A percentile compares a stretch with the other conserved stretches of the same genome.
Conservation (phyloP, 1,284 basidiomycete species). For the Ceratobasidium sp. region DNA sequence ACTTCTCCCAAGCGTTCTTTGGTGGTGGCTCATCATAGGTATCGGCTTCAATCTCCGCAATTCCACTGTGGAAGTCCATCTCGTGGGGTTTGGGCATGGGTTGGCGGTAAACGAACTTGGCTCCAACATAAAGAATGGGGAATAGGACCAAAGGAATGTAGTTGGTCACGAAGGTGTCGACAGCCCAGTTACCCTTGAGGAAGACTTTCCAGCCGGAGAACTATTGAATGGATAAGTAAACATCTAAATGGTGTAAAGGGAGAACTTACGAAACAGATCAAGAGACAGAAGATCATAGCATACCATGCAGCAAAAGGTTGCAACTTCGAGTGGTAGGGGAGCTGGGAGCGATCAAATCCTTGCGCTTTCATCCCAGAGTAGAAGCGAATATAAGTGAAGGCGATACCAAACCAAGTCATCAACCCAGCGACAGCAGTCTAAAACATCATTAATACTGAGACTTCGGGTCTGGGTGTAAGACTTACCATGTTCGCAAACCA, state of each 20-base stretch:
- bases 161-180: constrained; percentile 71
- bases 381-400: constrained; percentile 79
- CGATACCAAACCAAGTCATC: constrained; percentile 85
- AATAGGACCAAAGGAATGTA: constrained; percentile 80
- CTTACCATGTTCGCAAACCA: constrained; percentile 73
- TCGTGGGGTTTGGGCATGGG: constrained; percentile 59
- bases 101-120: constrained; percentile 59
- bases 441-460: constrained; percentile 44
- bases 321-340: constrained; percentile 68
- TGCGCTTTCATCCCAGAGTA: constrained; percentile 75
- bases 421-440: constrained; percentile 59
- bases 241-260: background rate
- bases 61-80: constrained; percentile 78
- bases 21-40: constrained; percentile 72
- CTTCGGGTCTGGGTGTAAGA: constrained; percentile 31
- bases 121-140: constrained; percentile 71
- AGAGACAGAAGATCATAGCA: constrained; percentile 57
- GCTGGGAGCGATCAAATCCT: constrained; percentile 65
- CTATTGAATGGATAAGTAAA: constrained; percentile 50
- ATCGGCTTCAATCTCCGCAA: constrained; percentile 62
- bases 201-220: constrained; percentile 79
- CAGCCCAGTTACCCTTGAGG: constrained; percentile 66
- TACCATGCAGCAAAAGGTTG: constrained; percentile 80
- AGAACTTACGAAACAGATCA: constrained; percentile 70
- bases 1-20: constrained; percentile 65